Evolutionary conservation across 106 monocot genomes (phyloP).

Genomic region (Vanilla planifolia): DNA sequence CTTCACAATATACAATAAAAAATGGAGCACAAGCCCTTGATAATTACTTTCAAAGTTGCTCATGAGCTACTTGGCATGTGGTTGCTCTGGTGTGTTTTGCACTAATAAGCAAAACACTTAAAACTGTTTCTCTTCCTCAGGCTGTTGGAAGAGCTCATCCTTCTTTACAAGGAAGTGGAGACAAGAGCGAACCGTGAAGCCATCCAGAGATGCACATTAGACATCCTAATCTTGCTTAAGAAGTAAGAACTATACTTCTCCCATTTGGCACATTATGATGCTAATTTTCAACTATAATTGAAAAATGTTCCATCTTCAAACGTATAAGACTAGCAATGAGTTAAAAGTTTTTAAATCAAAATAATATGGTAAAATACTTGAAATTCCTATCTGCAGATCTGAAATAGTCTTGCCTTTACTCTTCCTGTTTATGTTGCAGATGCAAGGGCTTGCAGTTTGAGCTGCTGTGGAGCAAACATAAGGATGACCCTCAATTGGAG

Average conservation of each 20-base stretch:
- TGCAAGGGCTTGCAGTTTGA: conserved; percentile 73
- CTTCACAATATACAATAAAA: not conserved
- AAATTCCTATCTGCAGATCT: too few relatives aligned
- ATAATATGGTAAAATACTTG: not conserved
- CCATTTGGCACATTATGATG: not conserved
- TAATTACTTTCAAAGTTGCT: not conserved
- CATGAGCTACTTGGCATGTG: not conserved
- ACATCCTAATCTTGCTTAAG: conserved; percentile 55
- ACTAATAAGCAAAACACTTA: not conserved
- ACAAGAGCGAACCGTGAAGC: conserved; percentile 51
- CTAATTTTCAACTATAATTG: too few relatives aligned
- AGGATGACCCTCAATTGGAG: conserved; percentile 44
- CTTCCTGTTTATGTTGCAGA: conserved; percentile 24
- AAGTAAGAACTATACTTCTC: conserved; percentile 25
- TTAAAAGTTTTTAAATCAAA: not conserved
- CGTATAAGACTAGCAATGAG: not conserved
- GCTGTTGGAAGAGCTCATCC: conserved; percentile 69
- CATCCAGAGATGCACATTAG: conserved; percentile 41
- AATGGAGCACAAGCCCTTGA: not conserved
- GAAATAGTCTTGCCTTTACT: not conserved
- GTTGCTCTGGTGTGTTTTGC: too few relatives aligned
- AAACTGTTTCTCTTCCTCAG: conserved; percentile 34
- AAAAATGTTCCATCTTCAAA: not conserved
- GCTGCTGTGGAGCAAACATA: conserved; percentile 68
- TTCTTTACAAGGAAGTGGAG: conserved; percentile 72